Evolutionary conservation across 345 rosid species (phyloP).

Genomic region (Brassica juncea): DNA sequence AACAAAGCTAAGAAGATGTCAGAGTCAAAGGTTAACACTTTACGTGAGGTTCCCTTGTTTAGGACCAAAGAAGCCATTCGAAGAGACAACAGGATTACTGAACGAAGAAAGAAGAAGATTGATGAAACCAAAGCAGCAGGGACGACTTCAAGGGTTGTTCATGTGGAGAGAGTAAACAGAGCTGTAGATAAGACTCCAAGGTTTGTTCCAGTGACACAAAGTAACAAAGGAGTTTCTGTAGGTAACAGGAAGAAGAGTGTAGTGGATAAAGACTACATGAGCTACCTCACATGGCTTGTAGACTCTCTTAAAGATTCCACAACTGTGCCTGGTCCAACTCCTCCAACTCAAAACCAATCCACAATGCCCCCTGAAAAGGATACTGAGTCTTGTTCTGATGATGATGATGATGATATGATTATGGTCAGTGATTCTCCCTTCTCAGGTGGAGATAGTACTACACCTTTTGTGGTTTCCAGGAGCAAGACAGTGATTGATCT

Average conservation of each 20-base stretch:
- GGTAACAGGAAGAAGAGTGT: constrained; percentile 11
- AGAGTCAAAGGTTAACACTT: constrained; percentile 2
- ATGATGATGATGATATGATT: constrained; percentile 16
- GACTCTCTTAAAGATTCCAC: constrained; percentile 16
- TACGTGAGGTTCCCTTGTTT: background rate
- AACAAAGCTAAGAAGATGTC: background rate
- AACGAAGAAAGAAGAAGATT: background rate
- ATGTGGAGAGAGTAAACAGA: background rate
- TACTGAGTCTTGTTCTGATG: constrained; percentile 21
- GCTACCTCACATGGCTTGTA: constrained; percentile 38
- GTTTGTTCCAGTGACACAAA: constrained; percentile 1
- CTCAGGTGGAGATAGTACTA: constrained; percentile 12
- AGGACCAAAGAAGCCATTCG: background rate
- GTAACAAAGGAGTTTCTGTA: background rate
- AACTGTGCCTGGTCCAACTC: background rate
- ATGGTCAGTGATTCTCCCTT: constrained; percentile 28
- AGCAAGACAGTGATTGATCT: constrained; percentile 30
- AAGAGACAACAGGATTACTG: background rate
- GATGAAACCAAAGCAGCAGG: constrained; percentile 4
- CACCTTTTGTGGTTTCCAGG: constrained; percentile 34
- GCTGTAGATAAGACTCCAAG: constrained; percentile 13
- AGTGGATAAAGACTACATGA: constrained; percentile 33
- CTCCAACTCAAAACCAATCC: background rate
- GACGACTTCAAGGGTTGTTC: constrained; percentile 5
- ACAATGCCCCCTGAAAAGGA: constrained; percentile 6